Base-by-base conservation (phyloP, 208 protist species). In the Crithidia expoeki region DNA sequence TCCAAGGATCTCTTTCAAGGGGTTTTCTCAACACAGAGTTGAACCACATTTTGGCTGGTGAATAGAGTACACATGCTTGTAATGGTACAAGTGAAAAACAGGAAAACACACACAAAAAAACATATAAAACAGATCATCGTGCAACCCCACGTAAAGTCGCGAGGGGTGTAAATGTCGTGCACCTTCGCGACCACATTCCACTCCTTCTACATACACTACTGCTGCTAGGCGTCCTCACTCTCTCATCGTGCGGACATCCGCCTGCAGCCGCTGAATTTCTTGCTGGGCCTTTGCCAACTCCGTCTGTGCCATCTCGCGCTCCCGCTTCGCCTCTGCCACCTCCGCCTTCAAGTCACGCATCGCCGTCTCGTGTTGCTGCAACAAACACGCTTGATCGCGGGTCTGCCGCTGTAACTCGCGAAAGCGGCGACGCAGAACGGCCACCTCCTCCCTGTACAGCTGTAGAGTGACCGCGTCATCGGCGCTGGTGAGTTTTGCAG, bases 321-420 rank as follows among this genome's bases (percentile, higher is more conserved):
- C 67, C 12, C 14, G 49, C 46, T 40, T 17, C 23, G 61, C 55
- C 17, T 17, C 27, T 33, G 47, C 34, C 33, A 21, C 34, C 33
- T 50, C 32, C 50, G 23, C 34, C 34, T 38, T 61, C 30, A 72
- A 17, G 30, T 46, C 62, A 3, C 38, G 59, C 4, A 74, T 36
- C n/a, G 30, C n/a, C 16, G 36, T 6, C 25, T 61, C 68, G 4
- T 74, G 49, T 4, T 60, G 51, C 52, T 72, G 50, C 58, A 72
- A 36, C 56, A 60, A 46, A 33, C 65, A 67, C 25, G 68, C 38
- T 44, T 76, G 70, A 25, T 49, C 60, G 27, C 65, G 64, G 0
- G 44, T 62, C 3, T 65, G 52, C 3, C 40, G 58, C 57, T 80
- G 68, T 6, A 74, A 50, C 34, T 81, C 64, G 6, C 51, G 65